phyloP scores from a whole-genome alignment of 371 early-diverging fungal species.

The Mortierella sp. region DNA sequence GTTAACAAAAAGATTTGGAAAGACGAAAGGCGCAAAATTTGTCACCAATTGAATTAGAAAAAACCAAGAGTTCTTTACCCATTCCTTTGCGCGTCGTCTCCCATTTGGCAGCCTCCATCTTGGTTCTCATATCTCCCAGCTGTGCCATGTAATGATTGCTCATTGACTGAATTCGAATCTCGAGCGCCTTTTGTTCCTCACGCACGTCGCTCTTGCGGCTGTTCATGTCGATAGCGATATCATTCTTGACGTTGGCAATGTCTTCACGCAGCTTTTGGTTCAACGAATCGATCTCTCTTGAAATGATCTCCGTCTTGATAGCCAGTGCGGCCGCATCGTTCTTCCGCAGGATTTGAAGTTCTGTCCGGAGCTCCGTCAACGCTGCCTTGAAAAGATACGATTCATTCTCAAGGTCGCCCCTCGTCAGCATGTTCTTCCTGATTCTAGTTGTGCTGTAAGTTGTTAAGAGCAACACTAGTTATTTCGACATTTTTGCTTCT shows the following conservation, averaged over 20 bases:
- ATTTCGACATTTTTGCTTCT: too few species aligned
- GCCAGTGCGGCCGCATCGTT: constrained; percentile 86
- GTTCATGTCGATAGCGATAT: constrained; percentile 91
- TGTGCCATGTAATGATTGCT: constrained; percentile 85
- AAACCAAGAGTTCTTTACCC: too few species aligned
- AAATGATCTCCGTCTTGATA: constrained; percentile 78
- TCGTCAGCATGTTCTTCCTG: constrained; percentile 59
- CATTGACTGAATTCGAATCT: constrained; percentile 87
- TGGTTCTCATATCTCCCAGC: constrained; percentile 86
- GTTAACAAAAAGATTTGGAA: background rate
- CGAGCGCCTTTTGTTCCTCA: constrained; percentile 82
- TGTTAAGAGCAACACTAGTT: constrained; percentile 26
- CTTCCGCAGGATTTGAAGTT: constrained; percentile 86
- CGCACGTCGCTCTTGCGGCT: constrained; percentile 87
- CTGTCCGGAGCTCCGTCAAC: constrained; percentile 86
- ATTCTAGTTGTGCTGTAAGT: constrained; percentile 45
- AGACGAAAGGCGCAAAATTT: background rate
- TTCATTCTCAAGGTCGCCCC: constrained; percentile 72
- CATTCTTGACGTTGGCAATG: constrained; percentile 81
- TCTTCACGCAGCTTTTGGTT: constrained; percentile 81
- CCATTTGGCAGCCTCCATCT: constrained; percentile 89
- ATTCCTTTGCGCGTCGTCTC: constrained; percentile 83
- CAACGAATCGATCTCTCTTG: constrained; percentile 83
- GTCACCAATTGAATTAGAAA: too few species aligned
- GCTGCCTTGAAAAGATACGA: constrained; percentile 83